Conservation (phyloP, 192 early-diverging fungal genomes). For the Entrophospora sp. region DNA sequence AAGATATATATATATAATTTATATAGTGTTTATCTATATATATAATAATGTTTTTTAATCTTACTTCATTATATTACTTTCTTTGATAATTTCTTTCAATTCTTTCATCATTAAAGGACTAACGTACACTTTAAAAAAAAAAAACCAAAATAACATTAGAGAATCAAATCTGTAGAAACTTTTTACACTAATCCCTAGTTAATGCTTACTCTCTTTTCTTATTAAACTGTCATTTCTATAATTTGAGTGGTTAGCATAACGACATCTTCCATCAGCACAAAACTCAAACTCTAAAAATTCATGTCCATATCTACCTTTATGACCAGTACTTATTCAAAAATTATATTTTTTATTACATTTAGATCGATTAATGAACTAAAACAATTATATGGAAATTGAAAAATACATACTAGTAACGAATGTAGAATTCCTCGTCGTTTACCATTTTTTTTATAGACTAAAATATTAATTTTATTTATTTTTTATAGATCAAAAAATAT, state of each 20-base stretch:
- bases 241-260: slow-evolving; percentile 97
- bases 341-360: background rate
- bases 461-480: too few species aligned
- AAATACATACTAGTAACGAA: slow-evolving; percentile 38
- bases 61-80: slow-evolving; percentile 87
- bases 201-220: slow-evolving; percentile 69
- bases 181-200: background rate
- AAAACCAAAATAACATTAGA: too few species aligned
- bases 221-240: slow-evolving; percentile 97
- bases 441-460: too few species aligned
- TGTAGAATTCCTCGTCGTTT: slow-evolving; percentile 38
- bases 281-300: slow-evolving; percentile 99
- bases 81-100: slow-evolving; percentile 78
- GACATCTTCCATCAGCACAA: slow-evolving; percentile 71
- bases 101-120: slow-evolving; percentile 75
- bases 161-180: background rate
- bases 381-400: background rate
- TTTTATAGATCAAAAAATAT: too few species aligned
- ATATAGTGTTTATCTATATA: background rate
- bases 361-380: background rate
- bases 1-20: background rate
- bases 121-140: slow-evolving; percentile 51
- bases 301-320: slow-evolving; percentile 92
- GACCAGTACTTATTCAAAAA: slow-evolving; percentile 56
- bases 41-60: background rate